These are phyloP conservation scores for Claviceps maximensis DNA, from an alignment of 2,329 filamentous ascomycete species.

Conservation along the genomic window DNA sequence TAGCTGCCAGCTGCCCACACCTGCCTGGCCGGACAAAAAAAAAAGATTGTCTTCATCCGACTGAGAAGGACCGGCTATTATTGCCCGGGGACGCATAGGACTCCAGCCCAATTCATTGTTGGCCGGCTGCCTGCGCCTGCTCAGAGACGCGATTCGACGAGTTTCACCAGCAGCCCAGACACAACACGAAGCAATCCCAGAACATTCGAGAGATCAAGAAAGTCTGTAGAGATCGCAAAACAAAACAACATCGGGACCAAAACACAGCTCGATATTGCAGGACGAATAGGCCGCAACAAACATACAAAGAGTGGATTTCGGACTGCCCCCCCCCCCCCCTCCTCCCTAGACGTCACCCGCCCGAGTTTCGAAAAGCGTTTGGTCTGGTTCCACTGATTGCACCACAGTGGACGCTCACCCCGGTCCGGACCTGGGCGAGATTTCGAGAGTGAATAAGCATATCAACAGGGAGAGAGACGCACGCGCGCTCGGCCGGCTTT, in stretches of 20 bases:
- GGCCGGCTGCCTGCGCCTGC: background rate
- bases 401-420: conserved; percentile 1
- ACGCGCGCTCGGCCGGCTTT: background rate
- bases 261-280: background rate
- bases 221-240: background rate
- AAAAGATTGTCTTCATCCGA: background rate
- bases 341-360: background rate
- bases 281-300: background rate
- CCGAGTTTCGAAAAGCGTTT: background rate
- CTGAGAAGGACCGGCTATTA: background rate
- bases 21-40: too few species aligned
- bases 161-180: background rate
- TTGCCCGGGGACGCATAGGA: background rate
- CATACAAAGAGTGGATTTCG: conserved; percentile 1
- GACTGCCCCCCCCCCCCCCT: background rate
- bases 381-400: conserved; percentile 1
- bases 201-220: background rate
- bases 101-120: background rate
- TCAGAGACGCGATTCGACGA: background rate
- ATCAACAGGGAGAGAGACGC: background rate
- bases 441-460: background rate
- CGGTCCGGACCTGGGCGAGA: background rate
- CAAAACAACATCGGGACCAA: too few species aligned
- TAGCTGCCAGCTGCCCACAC: background rate
- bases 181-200: background rate